Evolutionary conservation across 1,139 yeast species (phyloP), one percentile per base, ranked within the genome.

Genomic region (Suhomyces bokatorum): DNA sequence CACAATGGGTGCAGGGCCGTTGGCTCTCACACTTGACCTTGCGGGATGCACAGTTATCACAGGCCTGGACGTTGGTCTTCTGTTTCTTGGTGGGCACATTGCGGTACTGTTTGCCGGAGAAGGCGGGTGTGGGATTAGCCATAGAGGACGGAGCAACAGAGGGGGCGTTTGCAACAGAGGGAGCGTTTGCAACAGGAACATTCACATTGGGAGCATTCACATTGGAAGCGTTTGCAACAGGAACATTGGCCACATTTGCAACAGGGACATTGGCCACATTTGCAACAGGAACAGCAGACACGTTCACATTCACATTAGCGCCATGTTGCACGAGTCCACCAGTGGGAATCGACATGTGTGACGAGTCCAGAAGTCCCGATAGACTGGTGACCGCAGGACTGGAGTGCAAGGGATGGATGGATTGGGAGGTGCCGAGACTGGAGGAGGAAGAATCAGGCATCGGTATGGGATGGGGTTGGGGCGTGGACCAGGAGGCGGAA

Each of bases 31-130:
- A 73, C 48, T 66, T 65, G 30, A 72, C 73, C 53, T 73, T 73
- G 28, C 77, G 51, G n/a, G 67, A 60, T 17, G 77, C 74, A 59
- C 78, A 73, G 14, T 73, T 74, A 50, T 73, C 78, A 50, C 78
- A 73, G 5, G 78, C 58, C 13, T 54, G 49, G 13, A 52, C 52
- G 34, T 47, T 52, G 10, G 52, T 39, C 34, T 49, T 49, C 22
- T 53, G 47, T 37, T 51, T 50, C 20, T 48, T 50, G 36, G 45
- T 47, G 17, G 44, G 43, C 31, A 45, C 38, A 16, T 42, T 40
- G 17, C 45, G 47, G 27, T 44, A 44, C 13, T 16, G 33, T 3
- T 17, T 29, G 12, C 37, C 37, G 15, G 32, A 16, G 14, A 28
- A 35, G 5, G 32, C 17, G 12, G 33, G 8, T 2, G 24, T 5